These are phyloP conservation scores for Leccinum insolens DNA, from an alignment of 1,284 basidiomycete genomes.

Conservation along the genomic window DNA sequence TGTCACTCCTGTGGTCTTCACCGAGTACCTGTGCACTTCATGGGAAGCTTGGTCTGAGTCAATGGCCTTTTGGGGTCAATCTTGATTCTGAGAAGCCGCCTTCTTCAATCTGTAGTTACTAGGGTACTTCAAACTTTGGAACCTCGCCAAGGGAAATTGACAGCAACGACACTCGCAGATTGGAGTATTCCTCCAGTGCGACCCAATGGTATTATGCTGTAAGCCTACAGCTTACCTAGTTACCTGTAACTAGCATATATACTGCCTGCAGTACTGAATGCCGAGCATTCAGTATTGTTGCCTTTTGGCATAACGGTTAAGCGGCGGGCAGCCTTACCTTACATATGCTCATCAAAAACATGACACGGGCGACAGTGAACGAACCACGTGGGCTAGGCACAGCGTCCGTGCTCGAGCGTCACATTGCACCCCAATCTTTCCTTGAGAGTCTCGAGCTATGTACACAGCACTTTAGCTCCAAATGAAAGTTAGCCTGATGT, in stretches of 20 bases:
- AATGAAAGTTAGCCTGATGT: not conserved
- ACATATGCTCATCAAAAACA: not conserved
- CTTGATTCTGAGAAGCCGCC: not conserved
- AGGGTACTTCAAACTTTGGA: not conserved
- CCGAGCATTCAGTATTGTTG: no score
- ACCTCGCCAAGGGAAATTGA: not conserved
- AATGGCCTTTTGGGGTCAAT: not conserved
- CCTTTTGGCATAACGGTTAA: no score
- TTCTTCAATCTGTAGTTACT: not conserved
- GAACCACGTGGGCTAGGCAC: not conserved
- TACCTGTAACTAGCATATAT: no score
- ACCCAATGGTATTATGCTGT: not conserved
- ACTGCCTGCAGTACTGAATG: no score
- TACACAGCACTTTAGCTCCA: not conserved
- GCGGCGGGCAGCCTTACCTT: no score
- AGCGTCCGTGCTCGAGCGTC: not conserved
- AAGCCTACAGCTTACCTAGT: no score
- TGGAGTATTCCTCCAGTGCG: not conserved
- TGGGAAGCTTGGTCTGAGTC: not conserved
- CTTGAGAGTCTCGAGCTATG: not conserved
- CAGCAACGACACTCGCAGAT: not conserved
- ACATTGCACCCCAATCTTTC: not conserved
- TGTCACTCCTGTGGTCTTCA: not conserved
- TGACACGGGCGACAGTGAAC: not conserved
- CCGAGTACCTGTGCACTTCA: not conserved